Evolutionary conservation across 257 asterid genomes (phyloP).

Genomic region (Jaltomata sinuosa): DNA sequence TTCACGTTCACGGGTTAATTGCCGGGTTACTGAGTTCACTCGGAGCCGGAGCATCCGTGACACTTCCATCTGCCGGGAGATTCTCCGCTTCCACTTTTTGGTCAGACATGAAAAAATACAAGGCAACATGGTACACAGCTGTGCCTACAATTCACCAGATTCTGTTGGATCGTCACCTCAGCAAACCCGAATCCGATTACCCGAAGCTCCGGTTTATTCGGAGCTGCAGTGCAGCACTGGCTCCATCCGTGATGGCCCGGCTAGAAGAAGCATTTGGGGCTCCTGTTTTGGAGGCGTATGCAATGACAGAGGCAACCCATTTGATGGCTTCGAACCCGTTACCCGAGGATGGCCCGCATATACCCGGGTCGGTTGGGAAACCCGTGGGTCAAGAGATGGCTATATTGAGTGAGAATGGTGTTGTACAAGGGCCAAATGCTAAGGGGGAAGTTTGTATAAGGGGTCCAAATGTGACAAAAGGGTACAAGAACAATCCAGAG

Average conservation of each 20-base stretch:
- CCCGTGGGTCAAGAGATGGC: conserved; percentile 96
- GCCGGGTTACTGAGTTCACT: conserved; percentile 81
- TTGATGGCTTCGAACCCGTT: conserved; percentile 85
- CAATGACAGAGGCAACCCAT: conserved; percentile 93
- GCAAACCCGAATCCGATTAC: conserved; percentile 51
- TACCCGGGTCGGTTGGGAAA: conserved; percentile 76
- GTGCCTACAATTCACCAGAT: conserved; percentile 97
- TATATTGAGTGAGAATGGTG: conserved; percentile 60
- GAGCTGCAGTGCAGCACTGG: conserved; percentile 96
- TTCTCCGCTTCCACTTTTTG: conserved; percentile 95
- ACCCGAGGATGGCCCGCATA: conserved; percentile 71
- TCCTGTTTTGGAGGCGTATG: conserved; percentile 87
- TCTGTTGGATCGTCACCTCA: conserved; percentile 68
- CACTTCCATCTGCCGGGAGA: conserved; percentile 87
- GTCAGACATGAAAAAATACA: conserved; percentile 66
- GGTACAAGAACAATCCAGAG: conserved; percentile 79
- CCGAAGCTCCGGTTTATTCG: conserved; percentile 90
- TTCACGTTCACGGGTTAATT: conserved; percentile 91
- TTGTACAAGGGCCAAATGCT: conserved; percentile 36
- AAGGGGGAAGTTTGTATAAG: conserved; percentile 86
- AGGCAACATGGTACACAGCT: conserved; percentile 96
- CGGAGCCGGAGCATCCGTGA: conserved; percentile 78
- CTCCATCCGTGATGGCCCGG: conserved; percentile 70
- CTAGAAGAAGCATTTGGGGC: conserved; percentile 82
- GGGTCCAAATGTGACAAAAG: conserved; percentile 77